Base-by-base conservation (phyloP, 768 basidiomycete species). In the Suillus brevipes region DNA sequence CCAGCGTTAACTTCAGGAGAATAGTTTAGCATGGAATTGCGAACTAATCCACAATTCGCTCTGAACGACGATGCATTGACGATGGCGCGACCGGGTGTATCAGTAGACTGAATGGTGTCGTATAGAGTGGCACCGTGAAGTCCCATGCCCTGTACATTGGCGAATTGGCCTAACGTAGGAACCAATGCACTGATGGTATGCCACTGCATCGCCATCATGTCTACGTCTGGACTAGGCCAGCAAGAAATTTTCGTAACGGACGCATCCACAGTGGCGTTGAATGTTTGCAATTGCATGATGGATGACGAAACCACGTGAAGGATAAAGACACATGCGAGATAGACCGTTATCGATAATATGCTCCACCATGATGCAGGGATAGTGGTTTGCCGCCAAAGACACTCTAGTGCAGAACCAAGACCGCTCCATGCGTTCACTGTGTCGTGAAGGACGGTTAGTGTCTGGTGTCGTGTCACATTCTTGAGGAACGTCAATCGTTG, bases 301-400 rank as follows among this genome's bases (percentile, higher is more conserved):
- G 74, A 56, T 0, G 74, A 61, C 2, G 73, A 70, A 2, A 69
- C 34, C 52, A 69, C 67, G 6, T 74, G 73, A 12, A 74, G 65
- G 14, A 45, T 18, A 28, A 66, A 71, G 16, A 74, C 25, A 47
- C 62, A 66, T 23, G 55, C 50, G 16, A 75, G 62, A 55, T 74
- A 74, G 7, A 56, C 23, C 7, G 38, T 50, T 34, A 71, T 67
- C 25, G 70, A 67, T 13, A 72, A 25, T 20, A 66, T 49, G 9
- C 60, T 36, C 61, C 52, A 57, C 18, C 57, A 7, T 3, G 71
- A 74, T 13, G 73, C 66, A 3, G 53, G 3, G 14, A 64, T 23
- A 18, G 49, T 36, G 12, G 43, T 66, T 52, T 74, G 73, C 16
- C 53, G 43, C 71, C 69, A 72, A 8, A 71, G 53, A 5, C 38